Evolutionary conservation across 768 basidiomycete genomes (phyloP), one percentile per base, ranked within the genome.

Genomic region (Amanita pallidorosea): DNA sequence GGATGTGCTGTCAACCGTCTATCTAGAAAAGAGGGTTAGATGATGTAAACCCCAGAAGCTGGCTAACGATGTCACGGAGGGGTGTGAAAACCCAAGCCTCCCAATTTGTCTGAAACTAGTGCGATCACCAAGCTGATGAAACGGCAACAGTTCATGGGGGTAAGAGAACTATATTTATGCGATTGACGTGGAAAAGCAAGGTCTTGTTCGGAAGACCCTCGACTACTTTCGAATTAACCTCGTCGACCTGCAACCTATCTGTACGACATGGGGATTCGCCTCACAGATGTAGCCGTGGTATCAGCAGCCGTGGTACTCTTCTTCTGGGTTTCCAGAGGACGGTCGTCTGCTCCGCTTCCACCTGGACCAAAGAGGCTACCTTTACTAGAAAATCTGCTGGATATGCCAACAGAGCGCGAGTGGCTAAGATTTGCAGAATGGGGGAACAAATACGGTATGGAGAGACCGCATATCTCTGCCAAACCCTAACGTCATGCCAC

Each of bases 351-450:
- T 15, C 61, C 60, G 13, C 58, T 68, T 4, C 74, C 73, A 15
- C 65, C 68, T 11, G 70, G 74, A 9, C 74, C 75, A 7, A 67
- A 61, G 44, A 66, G 65, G 25, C 56, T 70, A 12, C 75, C 74
- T 7, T 37, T 76, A 7, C 23, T 77, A 27, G 74, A 73, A 0
- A 77, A 76, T 52, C 55, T 73, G 12, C 60, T 71, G 2, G 67
- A 71, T 40, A 64, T 75, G 56, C 75, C 75, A 8, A 61, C 67
- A 5, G 49, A 57, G 35, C 67, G 64, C 25, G 63, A 68, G 18
- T 77, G 74, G 73, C 57, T 72, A 49, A 62, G 67, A 22, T 75
- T 69, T 50, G 33, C 61, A 3, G 55, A 66, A 43, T 77, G 75
- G 76, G 67, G 65, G 23, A 60, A 65, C 47, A 63, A 68, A 60